These are phyloP conservation scores for Plasmodium cynomolgi DNA, from an alignment of 169 alveolate genomes.

Conservation along the genomic window DNA sequence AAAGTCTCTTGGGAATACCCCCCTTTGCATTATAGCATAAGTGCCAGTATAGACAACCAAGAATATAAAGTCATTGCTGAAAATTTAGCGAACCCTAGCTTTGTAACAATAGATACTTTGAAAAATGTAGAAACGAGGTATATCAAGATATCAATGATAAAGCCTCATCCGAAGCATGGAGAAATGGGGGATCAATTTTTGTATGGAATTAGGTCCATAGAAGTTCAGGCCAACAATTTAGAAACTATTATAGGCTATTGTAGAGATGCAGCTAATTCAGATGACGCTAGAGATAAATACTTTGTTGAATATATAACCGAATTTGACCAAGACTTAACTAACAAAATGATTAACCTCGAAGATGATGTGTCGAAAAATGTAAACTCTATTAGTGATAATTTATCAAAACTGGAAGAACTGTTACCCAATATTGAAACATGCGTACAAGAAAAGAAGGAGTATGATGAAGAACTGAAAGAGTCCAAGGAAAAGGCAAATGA, in stretches of 20 bases:
- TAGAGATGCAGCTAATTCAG: conserved; percentile 90
- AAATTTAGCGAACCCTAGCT: conserved; percentile 85
- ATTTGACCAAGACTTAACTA: conserved; percentile 84
- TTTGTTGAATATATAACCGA: conserved; percentile 88
- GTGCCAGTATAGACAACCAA: conserved; percentile 86
- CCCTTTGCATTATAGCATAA: conserved; percentile 88
- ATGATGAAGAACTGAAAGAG: conserved; percentile 79
- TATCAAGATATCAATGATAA: conserved; percentile 86
- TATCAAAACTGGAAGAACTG: conserved; percentile 84
- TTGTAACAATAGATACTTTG: conserved; percentile 84
- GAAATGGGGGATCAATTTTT: conserved; percentile 84
- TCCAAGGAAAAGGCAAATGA: conserved; percentile 80
- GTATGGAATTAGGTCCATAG: conserved; percentile 90
- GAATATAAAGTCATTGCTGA: conserved; percentile 77
- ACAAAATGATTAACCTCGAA: conserved; percentile 85
- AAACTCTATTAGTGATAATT: conserved; percentile 81
- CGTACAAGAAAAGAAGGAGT: conserved; percentile 79
- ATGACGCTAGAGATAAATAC: conserved; percentile 93
- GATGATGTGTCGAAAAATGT: conserved; percentile 86
- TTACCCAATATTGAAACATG: conserved; percentile 85
- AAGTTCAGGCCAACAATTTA: conserved; percentile 87
- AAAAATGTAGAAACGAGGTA: conserved; percentile 83
- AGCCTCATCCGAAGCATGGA: conserved; percentile 91
- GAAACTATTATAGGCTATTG: conserved; percentile 88
- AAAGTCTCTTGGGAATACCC: conserved; percentile 93